Base-by-base conservation (phyloP, 306 rosid genomes). In the Cucurbita argyrosperma region DNA sequence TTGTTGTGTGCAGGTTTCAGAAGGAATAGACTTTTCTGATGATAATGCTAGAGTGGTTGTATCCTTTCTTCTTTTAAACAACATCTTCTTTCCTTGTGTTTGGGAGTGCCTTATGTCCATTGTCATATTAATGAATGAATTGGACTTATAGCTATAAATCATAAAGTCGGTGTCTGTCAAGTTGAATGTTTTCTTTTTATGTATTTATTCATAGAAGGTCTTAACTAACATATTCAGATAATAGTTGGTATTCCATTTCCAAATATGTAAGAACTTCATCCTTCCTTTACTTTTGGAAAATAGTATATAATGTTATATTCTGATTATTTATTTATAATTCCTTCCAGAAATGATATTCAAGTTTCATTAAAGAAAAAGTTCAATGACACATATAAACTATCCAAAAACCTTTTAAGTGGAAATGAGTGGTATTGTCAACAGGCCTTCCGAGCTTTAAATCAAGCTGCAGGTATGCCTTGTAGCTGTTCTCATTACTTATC, bases 201-300 rank as follows among this genome's bases (percentile, higher is more conserved):
- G 15, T 62, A 30, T 58, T 53, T 50, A n/a, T 68, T 71, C 35
- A 72, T 79, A 76, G 84, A 60, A 11, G 35, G 63, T 77, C 98
- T 90, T 88, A 82, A 93, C 93, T 74, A 84, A 81, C 89, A 46
- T 50, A 37, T 80, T 14, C 85, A 93, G 96, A 90, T 93, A 84
- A 84, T 93, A 80, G 89, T 93, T 55, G 97, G 98, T 49, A 86
- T 93, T 80, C 98, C 98, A 59, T 93, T 93, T 85, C 96, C 98
- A 80, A 93, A 90, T 80, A 82, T 84, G 98, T 93, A 89, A 90
- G 97, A 60, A 45, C 59, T 63, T 76, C 75, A 79, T 72, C 80
- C 60, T 61, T 60, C 70, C 76, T 70, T 52, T 62, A 43, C 39
- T 43, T 75, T 18, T 52, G 16, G 52, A 26, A 52, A 65, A 51